Percentiles rank a stretch among this genome's conserved stretches.
Conservation (phyloP, 78 protist genomes). For the Dictyostelium discoideum region dicty_2.7 NC_007089.4:285001-285500, state of each 20-base stretch:
- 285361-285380: slow-evolving; percentile 71
- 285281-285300: slow-evolving; percentile 52
- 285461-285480: slow-evolving; percentile 4
- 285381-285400: slow-evolving; percentile 66
- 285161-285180: background rate
- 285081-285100: background rate
- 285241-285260: slow-evolving; percentile 66
- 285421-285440: background rate
- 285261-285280: slow-evolving; percentile 60
- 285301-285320: slow-evolving; percentile 66
- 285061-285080: slow-evolving; percentile 20
- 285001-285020: background rate
- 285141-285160: background rate
- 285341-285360: slow-evolving; percentile 59
- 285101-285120: background rate
- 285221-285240: slow-evolving; percentile 42
- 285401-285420: slow-evolving; percentile 52
- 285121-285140: background rate
- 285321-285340: slow-evolving; percentile 37
- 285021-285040: background rate
- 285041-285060: background rate
- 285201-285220: slow-evolving; percentile 49
- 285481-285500: slow-evolving; percentile 29
- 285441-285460: background rate
- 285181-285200: background rate